Evolutionary conservation across 257 asterid genomes (phyloP).

Genomic region (Marsdenia floribunda): DNA sequence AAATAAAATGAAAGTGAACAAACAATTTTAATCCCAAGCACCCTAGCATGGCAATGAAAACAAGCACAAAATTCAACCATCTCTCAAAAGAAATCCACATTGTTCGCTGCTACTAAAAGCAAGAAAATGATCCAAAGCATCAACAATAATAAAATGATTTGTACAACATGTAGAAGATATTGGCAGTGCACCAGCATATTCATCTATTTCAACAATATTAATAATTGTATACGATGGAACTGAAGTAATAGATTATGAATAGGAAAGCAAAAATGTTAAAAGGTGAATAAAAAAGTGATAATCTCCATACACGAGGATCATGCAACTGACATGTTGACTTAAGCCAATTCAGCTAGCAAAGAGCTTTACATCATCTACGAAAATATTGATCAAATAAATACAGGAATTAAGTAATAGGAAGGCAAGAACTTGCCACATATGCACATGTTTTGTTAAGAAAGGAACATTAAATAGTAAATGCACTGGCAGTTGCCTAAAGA

Average conservation of each 20-base stretch:
- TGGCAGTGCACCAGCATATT: not conserved
- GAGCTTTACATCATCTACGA: not conserved
- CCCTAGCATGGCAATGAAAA: too few relatives aligned
- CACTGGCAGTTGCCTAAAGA: not conserved
- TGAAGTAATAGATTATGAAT: not conserved
- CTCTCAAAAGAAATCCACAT: too few relatives aligned
- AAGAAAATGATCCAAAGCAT: not conserved
- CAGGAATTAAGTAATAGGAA: not conserved
- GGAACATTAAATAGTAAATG: too few relatives aligned
- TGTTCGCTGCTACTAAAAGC: not conserved
- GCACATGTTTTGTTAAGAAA: not conserved
- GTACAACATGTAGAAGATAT: not conserved
- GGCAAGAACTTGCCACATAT: not conserved
- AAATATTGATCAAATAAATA: not conserved
- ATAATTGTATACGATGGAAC: not conserved
- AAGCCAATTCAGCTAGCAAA: not conserved
- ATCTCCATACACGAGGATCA: not conserved
- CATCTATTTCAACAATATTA: not conserved
- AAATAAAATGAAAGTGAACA: not conserved
- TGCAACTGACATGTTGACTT: not conserved
- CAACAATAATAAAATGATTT: not conserved
- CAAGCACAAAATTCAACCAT: too few relatives aligned
- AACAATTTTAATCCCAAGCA: not conserved
- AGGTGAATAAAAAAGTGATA: not conserved
- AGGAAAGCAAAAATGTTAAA: not conserved